These are phyloP conservation scores for Lachnellula cervina DNA, from an alignment of 2,329 filamentous ascomycete species.

Conservation along the genomic window DNA sequence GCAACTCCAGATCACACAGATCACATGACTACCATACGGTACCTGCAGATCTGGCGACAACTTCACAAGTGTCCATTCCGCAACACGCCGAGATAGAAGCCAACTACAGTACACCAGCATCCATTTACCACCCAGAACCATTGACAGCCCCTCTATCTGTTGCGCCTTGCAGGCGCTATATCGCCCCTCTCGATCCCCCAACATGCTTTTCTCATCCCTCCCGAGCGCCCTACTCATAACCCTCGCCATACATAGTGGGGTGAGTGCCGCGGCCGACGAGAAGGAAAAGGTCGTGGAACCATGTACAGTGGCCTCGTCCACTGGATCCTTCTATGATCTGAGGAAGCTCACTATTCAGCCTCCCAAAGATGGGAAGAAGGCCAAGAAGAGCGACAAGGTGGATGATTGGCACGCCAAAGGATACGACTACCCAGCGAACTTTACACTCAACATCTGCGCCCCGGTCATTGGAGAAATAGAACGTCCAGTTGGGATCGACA, in stretches of 20 bases:
- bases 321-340: slow-evolving; percentile 31
- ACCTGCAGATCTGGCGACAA: background rate
- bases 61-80: background rate
- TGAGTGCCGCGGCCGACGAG: slow-evolving; percentile 21
- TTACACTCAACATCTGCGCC: slow-evolving; percentile 77
- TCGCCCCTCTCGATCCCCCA: slow-evolving; percentile 6
- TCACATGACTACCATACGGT: background rate
- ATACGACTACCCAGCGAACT: slow-evolving; percentile 74
- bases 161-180: slow-evolving; percentile 24
- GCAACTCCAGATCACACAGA: background rate
- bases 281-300: slow-evolving; percentile 26
- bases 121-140: slow-evolving; percentile 5
- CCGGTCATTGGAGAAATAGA: slow-evolving; percentile 64
- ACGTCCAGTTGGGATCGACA: slow-evolving; percentile 59
- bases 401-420: slow-evolving; percentile 62
- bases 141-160: slow-evolving; percentile 7
- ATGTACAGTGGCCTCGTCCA: slow-evolving; percentile 29
- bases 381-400: slow-evolving; percentile 49
- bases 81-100: background rate
- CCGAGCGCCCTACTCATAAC: slow-evolving; percentile 24
- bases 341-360: slow-evolving; percentile 28
- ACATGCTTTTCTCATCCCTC: slow-evolving; percentile 26
- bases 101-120: background rate
- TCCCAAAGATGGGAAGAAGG: slow-evolving; percentile 31
- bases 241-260: slow-evolving; percentile 23